Evolutionary conservation across 257 asterid genomes (phyloP).

Genomic region (Phtheirospermum japonicum): DNA sequence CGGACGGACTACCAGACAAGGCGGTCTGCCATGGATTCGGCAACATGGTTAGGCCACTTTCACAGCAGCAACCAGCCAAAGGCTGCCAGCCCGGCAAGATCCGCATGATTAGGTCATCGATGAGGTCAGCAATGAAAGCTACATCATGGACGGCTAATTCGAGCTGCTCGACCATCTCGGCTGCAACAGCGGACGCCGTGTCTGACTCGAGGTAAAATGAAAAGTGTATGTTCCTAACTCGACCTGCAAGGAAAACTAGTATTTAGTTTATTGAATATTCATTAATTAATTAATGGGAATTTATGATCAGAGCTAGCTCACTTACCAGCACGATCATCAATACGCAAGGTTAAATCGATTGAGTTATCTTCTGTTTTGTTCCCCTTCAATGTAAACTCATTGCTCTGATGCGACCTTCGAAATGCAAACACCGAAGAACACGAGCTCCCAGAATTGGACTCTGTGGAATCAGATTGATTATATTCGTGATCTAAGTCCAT

Average conservation of each 20-base stretch:
- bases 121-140: conserved; percentile 57
- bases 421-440: no score
- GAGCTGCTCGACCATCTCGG: conserved; percentile 76
- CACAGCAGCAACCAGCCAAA: conserved; percentile 46
- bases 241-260: conserved; percentile 32
- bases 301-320: neutral
- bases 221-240: conserved; percentile 54
- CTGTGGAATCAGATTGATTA: no score
- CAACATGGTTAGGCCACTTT: conserved; percentile 28
- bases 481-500: no score
- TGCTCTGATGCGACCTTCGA: conserved; percentile 45
- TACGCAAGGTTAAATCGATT: conserved; percentile 52
- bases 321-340: conserved; percentile 51
- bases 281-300: no score
- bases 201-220: conserved; percentile 58
- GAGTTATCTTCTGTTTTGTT: conserved; percentile 50
- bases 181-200: conserved; percentile 62
- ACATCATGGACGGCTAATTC: conserved; percentile 59
- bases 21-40: conserved; percentile 27
- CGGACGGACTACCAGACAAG: conserved; percentile 23
- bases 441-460: no score
- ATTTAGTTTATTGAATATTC: neutral
- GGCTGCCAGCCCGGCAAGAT: conserved; percentile 46
- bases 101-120: conserved; percentile 48
- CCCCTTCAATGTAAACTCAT: conserved; percentile 57